These are phyloP conservation scores for Nicotiana rustica DNA, from an alignment of 305 asterid species.

Conservation along the genomic window DNA sequence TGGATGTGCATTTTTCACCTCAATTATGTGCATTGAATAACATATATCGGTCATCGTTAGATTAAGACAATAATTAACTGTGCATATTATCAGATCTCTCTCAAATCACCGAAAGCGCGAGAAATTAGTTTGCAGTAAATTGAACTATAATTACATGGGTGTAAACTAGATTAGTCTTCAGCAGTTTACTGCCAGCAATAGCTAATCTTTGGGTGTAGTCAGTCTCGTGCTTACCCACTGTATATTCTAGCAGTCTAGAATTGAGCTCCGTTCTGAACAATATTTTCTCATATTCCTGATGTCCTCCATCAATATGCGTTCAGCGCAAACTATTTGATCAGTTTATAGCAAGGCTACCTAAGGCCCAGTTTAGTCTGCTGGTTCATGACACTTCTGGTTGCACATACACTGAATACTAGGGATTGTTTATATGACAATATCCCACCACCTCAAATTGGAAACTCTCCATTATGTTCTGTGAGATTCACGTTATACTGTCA, in stretches of 20 bases:
- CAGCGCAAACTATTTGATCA: neutral
- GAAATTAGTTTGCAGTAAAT: neutral
- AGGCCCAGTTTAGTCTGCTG: neutral
- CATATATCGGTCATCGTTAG: neutral
- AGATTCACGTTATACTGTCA: neutral
- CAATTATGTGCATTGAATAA: neutral
- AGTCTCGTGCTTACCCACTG: slow-evolving; percentile 5
- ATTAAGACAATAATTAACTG: neutral
- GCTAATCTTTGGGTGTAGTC: neutral
- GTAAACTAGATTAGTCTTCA: slow-evolving; percentile 1
- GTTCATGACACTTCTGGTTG: slow-evolving; percentile 17
- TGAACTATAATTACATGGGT: neutral
- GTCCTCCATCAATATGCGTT: neutral
- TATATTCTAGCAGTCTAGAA: slow-evolving; percentile 7
- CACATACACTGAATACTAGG: neutral
- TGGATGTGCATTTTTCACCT: neutral
- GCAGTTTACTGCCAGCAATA: neutral
- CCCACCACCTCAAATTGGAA: slow-evolving; percentile 16
- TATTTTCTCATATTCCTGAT: neutral
- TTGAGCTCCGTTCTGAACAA: neutral
- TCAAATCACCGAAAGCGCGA: neutral
- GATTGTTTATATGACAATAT: slow-evolving; percentile 12
- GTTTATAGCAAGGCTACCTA: neutral
- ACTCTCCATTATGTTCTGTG: neutral
- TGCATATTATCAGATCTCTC: neutral